A percentile compares a stretch with the other conserved stretches of the same genome.
Evolutionary conservation across 31 red algal species (phyloP).

Genomic region (Porphyra umbilicalis): DNA sequence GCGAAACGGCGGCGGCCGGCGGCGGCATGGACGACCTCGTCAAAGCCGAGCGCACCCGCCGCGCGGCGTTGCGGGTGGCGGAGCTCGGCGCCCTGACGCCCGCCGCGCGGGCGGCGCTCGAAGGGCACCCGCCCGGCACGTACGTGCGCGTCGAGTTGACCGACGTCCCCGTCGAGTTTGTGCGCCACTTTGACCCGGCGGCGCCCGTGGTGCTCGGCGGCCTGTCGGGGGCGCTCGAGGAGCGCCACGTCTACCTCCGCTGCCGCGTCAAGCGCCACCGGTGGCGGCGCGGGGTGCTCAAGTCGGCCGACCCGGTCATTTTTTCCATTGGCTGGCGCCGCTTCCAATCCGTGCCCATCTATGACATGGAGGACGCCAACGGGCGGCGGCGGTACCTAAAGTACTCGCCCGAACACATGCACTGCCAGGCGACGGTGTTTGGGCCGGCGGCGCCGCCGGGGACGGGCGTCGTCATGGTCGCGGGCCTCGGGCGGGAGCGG

Average conservation of each 20-base stretch:
- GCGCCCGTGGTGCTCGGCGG: slow-evolving; percentile 80
- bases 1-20: neutral
- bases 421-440: slow-evolving; percentile 94
- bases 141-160: slow-evolving; percentile 93
- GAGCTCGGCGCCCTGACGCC: slow-evolving; percentile 53
- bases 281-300: slow-evolving; percentile 89
- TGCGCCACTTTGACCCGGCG: slow-evolving; percentile 78
- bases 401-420: slow-evolving; percentile 97
- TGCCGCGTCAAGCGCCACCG: slow-evolving; percentile 85
- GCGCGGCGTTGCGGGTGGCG: slow-evolving; percentile 36
- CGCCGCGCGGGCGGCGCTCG: slow-evolving; percentile 49
- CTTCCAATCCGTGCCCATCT: slow-evolving; percentile 86
- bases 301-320: slow-evolving; percentile 91
- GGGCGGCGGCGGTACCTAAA: slow-evolving; percentile 84
- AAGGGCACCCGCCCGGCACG: slow-evolving; percentile 85
- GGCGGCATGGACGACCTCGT: slow-evolving; percentile 5
- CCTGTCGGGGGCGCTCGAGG: slow-evolving; percentile 60
- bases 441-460: slow-evolving; percentile 69
- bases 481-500: slow-evolving; percentile 73
- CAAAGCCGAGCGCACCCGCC: slow-evolving; percentile 43
- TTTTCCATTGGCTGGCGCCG: slow-evolving; percentile 97
- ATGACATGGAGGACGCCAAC: slow-evolving; percentile 78
- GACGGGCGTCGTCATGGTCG: slow-evolving; percentile 80
- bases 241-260: slow-evolving; percentile 62
- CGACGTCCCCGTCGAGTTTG: slow-evolving; percentile 91